phyloP scores from a whole-genome alignment of 148 eudicot genomes.

The Oxyria digyna region DNA sequence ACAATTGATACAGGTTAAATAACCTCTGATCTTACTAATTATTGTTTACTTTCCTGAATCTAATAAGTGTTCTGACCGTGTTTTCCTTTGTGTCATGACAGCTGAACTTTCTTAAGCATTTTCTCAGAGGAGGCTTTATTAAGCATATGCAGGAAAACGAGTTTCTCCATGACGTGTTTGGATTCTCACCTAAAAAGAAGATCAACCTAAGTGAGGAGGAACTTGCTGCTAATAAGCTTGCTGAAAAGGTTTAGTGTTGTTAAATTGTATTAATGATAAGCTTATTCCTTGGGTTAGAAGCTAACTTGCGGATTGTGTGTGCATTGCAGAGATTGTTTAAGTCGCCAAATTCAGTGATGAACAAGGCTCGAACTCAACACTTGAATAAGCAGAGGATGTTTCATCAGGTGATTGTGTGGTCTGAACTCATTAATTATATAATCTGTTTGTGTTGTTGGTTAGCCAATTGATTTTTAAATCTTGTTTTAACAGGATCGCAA shows the following conservation, averaged over 20 bases:
- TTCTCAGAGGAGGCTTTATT: constrained; percentile 74
- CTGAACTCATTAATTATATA: not conserved
- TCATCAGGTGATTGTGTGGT: constrained; percentile 31
- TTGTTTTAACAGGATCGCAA: constrained; percentile 34
- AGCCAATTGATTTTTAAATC: not conserved
- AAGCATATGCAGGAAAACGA: constrained; percentile 95
- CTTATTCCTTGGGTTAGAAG: too few species aligned
- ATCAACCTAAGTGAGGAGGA: constrained; percentile 22
- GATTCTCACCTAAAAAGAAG: constrained; percentile 60
- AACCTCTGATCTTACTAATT: not conserved
- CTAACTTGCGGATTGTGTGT: too few species aligned
- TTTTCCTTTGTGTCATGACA: constrained; percentile 12
- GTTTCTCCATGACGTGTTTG: constrained; percentile 81
- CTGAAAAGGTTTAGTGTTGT: constrained; percentile 53
- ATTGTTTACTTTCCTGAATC: not conserved
- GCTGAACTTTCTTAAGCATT: constrained; percentile 77
- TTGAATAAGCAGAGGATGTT: constrained; percentile 67
- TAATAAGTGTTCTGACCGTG: not conserved
- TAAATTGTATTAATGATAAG: too few species aligned
- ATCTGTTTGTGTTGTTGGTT: not conserved
- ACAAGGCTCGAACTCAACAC: constrained; percentile 71
- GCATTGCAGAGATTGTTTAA: constrained; percentile 54
- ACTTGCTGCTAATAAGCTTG: constrained; percentile 19
- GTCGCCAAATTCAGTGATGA: constrained; percentile 67
- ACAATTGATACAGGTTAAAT: constrained; percentile 53